Evolutionary conservation across 139 green algal species (phyloP), one percentile per base, ranked within the genome.

Genomic region (Chlorella sp.): DNA sequence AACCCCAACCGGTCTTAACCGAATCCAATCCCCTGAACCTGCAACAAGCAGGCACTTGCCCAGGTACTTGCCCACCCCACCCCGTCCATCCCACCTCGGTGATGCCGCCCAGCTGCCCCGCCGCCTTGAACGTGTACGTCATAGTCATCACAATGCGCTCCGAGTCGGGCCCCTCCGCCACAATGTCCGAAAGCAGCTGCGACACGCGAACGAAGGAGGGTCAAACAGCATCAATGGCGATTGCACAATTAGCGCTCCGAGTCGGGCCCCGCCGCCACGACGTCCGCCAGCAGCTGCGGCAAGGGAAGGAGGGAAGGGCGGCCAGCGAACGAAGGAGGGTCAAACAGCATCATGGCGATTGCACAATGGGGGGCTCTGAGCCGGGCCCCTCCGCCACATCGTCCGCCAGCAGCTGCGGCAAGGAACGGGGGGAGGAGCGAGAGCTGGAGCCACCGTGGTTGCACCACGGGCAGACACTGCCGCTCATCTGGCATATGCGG

Each of bases 91-190:
- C 14, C 56, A 65, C 76, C 76, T 82, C 41, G 22, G 87, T 88
- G 32, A 96, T 86, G 40, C 85, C 85, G 2, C 77, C 46, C 43
- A 89, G 28, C 32, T 85, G 72, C 1, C 84, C 88, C 26, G 83
- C 80, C n/a, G 89, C 84, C 54, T 90, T 89, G 41, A 90, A 92
- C 5, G 92, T 86, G 34, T 92, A 87, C 24, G 80, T 54, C 73
- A 95, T 84, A 20, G 90, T 94, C 84, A 90, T 78, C 19, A 94
- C 84, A 28, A 94, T 84, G 40, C 88, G 83, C 40, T 96, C 93
- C 38, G 94, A 89, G 16, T 82, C 84, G 14, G 93, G 92, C 0
- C 67, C 87, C 34, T 86, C 78, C 1, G 62, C 51, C 32, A 90
- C 58, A 69, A 96, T 88, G 22, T 90, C 74, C 4, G 30, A 38